These are phyloP conservation scores for Globisporangium nodosum DNA, from an alignment of 352 stramenopile species.

Conservation along the genomic window DNA sequence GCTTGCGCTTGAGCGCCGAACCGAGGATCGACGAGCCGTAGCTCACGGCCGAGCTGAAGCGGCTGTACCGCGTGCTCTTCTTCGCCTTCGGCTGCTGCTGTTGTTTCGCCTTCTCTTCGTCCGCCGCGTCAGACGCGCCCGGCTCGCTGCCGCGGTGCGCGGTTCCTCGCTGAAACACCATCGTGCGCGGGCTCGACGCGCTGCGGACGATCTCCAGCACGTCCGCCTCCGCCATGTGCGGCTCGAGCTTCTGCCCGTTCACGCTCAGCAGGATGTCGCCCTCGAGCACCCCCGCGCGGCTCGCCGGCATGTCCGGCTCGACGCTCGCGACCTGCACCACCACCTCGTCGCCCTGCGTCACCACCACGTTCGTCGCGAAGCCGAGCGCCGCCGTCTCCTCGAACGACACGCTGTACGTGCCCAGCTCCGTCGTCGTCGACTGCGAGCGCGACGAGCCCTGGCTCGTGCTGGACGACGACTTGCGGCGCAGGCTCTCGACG, in stretches of 20 bases:
- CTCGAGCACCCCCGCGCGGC: constrained; percentile 43
- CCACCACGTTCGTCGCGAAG: constrained; percentile 48
- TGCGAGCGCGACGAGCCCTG: constrained; percentile 25
- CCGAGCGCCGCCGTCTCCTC: constrained; percentile 36
- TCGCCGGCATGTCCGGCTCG: constrained; percentile 45
- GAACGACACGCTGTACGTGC: constrained; percentile 65
- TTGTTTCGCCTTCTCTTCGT: constrained; percentile 4
- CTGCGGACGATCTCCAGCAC: constrained; percentile 55
- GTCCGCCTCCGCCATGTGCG: constrained; percentile 55
- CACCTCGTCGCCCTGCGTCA: constrained; percentile 46
- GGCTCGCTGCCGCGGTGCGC: constrained; percentile 21
- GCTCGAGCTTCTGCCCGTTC: constrained; percentile 53
- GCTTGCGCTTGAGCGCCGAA: constrained; percentile 62
- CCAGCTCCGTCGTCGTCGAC: constrained; percentile 21
- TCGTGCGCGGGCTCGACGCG: constrained; percentile 39
- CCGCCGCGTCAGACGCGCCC: constrained; percentile 17
- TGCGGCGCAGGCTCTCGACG: constrained; percentile 15
- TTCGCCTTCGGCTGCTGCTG: constrained; percentile 10
- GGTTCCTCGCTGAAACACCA: constrained; percentile 48
- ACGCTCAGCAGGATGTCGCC: constrained; percentile 58
- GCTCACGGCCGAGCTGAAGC: constrained; percentile 58
- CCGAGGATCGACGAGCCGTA: constrained; percentile 56
- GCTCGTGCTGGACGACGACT: constrained; percentile 38
- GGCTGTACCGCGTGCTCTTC: constrained; percentile 40
- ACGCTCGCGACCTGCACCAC: constrained; percentile 50